These are phyloP conservation scores for Arabidopsis lyrata DNA, from an alignment of 441 rosid species.

Conservation along the genomic window DNA sequence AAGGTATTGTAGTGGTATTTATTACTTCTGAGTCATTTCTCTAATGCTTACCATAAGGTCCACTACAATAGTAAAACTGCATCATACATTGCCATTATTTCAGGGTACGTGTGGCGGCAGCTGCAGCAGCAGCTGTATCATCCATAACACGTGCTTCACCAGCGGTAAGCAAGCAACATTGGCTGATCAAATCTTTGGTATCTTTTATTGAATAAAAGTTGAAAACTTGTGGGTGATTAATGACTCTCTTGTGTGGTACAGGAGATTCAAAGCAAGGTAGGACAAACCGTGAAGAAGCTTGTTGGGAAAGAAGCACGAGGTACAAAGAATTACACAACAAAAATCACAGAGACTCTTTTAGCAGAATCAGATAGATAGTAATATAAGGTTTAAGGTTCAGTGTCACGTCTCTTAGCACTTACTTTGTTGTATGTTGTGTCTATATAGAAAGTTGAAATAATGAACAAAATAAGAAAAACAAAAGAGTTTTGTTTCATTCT, in stretches of 20 bases:
- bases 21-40: conserved; percentile 14
- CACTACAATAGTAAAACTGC: conserved; percentile 12
- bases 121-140: conserved; percentile 61
- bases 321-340: conserved; percentile 27
- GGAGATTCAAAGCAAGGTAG: conserved; percentile 64
- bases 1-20: conserved; percentile 51
- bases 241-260: conserved; percentile 18
- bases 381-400: neutral
- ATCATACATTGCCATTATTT: conserved; percentile 17
- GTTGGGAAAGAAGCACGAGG: conserved; percentile 36
- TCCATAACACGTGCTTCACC: conserved; percentile 62
- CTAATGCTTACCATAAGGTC: conserved; percentile 5
- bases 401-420: conserved; percentile 17
- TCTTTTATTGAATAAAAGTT: neutral
- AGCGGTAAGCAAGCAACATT: conserved; percentile 48
- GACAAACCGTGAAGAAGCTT: conserved; percentile 45
- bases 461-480: neutral
- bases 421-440: conserved; percentile 33
- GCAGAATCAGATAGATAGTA: conserved; percentile 41
- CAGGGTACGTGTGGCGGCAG: conserved; percentile 77
- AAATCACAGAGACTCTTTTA: conserved; percentile 38
- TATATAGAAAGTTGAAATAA: conserved; percentile 13
- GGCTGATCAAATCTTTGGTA: conserved; percentile 1
- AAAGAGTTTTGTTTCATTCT: neutral
- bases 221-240: neutral